Conservation (phyloP, 441 rosid species). For the Kokia cookei region DNA sequence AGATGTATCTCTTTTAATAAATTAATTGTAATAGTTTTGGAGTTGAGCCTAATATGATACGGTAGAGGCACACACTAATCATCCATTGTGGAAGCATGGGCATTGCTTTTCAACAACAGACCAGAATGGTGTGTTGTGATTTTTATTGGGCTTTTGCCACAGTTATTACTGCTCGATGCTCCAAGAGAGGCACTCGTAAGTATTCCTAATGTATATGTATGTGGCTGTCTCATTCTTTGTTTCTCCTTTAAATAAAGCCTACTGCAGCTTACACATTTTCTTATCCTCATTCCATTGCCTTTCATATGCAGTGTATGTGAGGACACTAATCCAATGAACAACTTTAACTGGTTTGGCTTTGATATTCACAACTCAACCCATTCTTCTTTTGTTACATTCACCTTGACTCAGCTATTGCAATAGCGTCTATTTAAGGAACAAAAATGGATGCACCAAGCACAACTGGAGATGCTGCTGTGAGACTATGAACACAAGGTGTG, state of each 20-base stretch:
- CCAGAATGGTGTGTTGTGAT: slow-evolving; percentile 22
- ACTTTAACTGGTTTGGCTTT: background rate
- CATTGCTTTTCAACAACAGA: slow-evolving; percentile 50
- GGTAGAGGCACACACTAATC: slow-evolving; percentile 1
- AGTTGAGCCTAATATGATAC: no score
- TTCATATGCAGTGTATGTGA: no score
- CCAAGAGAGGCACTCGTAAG: slow-evolving; percentile 27
- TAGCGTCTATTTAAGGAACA: slow-evolving; percentile 17
- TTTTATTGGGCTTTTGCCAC: background rate
- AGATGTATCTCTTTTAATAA: slow-evolving; percentile 4
- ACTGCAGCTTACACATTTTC: no score
- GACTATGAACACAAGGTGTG: slow-evolving; percentile 70
- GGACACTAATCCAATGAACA: background rate
- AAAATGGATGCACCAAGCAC: slow-evolving; percentile 37
- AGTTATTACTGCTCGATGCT: slow-evolving; percentile 13
- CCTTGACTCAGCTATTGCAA: background rate
- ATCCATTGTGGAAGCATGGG: slow-evolving; percentile 72
- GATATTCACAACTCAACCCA: background rate
- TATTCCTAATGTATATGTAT: background rate
- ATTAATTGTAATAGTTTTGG: background rate
- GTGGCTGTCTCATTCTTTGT: no score
- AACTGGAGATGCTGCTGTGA: slow-evolving; percentile 79
- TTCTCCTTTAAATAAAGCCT: no score
- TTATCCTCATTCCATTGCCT: no score
- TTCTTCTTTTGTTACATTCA: background rate